These are phyloP conservation scores for Mrakia gelida DNA, from an alignment of 768 basidiomycete species.

Conservation along the genomic window DNA sequence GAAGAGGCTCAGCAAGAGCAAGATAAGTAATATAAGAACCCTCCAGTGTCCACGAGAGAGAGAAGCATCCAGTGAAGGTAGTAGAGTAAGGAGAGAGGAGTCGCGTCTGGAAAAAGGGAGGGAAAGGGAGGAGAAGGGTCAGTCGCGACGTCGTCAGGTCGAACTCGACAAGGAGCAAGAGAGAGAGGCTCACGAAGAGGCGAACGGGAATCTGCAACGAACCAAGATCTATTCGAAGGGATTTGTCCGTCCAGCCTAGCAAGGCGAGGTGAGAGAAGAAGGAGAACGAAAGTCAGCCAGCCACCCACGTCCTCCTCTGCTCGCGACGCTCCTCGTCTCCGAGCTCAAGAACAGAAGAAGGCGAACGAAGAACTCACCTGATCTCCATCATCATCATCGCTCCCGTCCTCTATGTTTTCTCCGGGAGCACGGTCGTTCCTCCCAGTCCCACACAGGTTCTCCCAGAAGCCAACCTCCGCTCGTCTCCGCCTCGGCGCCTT, in stretches of 20 bases:
- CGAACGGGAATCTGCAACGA: too few relatives aligned
- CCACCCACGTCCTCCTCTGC: neutral
- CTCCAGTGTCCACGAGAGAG: neutral
- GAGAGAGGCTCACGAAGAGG: too few relatives aligned
- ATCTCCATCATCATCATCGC: constrained; percentile 14
- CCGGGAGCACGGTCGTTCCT: constrained; percentile 10
- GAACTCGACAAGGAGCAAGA: neutral
- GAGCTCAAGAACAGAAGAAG: neutral
- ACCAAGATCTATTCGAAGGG: constrained; percentile 9
- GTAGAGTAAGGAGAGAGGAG: too few relatives aligned
- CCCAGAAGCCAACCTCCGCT: constrained; percentile 19
- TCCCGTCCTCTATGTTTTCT: constrained; percentile 6
- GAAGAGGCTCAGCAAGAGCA: too few relatives aligned
- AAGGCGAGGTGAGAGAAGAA: neutral
- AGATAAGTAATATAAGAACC: too few relatives aligned
- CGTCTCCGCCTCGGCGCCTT: neutral
- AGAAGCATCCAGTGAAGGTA: neutral
- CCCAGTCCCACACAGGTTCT: constrained; percentile 23
- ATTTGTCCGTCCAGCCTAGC: constrained; percentile 20
- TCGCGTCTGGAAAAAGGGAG: neutral
- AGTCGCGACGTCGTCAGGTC: too few relatives aligned
- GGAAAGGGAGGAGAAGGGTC: neutral
- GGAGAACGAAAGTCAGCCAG: neutral
- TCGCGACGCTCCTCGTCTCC: neutral
- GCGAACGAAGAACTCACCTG: neutral